Percentiles rank a stretch among this genome's conserved stretches.
Evolutionary conservation across 2,329 filamentous ascomycete species (phyloP).

Genomic region (Hypoxylon sp.): DNA sequence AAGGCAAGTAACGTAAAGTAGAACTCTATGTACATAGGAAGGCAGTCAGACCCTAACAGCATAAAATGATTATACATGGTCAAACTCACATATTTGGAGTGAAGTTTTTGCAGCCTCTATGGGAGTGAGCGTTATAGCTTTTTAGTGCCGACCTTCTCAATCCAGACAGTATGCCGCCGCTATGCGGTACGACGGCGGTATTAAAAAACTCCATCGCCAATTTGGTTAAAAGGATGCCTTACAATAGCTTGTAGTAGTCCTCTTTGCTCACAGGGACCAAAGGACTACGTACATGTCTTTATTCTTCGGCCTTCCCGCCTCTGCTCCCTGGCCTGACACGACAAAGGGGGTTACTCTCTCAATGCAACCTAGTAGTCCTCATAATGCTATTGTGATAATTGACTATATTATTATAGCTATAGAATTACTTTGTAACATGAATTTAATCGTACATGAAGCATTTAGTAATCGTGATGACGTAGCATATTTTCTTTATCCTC

Average conservation of each 20-base stretch:
- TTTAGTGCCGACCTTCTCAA: neutral
- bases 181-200: neutral
- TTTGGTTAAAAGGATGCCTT: neutral
- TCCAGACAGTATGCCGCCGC: neutral
- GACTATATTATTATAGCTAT: neutral
- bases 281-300: constrained; percentile 16
- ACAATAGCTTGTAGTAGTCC: neutral
- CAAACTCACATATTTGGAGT: neutral
- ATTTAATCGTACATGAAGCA: neutral
- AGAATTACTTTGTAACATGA: neutral
- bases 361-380: no score
- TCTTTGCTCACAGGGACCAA: neutral
- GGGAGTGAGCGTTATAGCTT: neutral
- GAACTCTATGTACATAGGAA: neutral
- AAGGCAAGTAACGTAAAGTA: neutral
- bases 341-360: constrained; percentile 22
- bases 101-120: neutral
- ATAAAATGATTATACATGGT: neutral
- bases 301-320: constrained; percentile 3
- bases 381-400: neutral
- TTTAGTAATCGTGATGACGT: neutral
- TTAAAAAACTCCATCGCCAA: neutral
- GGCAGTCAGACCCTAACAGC: neutral
- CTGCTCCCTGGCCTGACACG: constrained; percentile 19
- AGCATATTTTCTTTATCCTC: neutral